Evolutionary conservation across 2,329 filamentous ascomycete genomes (phyloP).

Genomic region (Ascochyta fabae): DNA sequence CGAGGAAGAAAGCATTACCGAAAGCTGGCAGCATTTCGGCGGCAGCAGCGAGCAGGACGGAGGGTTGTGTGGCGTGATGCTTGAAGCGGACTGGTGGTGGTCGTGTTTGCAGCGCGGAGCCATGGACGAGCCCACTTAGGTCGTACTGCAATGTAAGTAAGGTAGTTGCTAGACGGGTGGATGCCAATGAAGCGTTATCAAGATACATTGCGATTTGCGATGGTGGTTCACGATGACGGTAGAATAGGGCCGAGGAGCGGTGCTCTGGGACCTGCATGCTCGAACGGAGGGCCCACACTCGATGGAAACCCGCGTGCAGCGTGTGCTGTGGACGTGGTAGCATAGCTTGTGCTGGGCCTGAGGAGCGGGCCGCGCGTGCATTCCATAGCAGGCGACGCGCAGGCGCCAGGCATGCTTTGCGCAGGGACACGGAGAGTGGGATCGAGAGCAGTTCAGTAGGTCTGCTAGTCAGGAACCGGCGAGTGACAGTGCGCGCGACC

Average conservation of each 20-base stretch:
- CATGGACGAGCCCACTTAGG: slow-evolving; percentile 3
- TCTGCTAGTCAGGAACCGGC: slow-evolving; percentile 18
- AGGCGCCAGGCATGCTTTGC: no score
- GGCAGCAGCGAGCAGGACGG: not conserved
- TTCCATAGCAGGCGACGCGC: slow-evolving; percentile 8
- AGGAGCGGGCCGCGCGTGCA: slow-evolving; percentile 12
- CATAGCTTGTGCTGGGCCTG: not conserved
- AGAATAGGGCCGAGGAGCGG: slow-evolving; percentile 6
- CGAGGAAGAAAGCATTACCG: slow-evolving; percentile 9
- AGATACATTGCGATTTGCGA: slow-evolving; percentile 15
- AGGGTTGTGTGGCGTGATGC: slow-evolving; percentile 9
- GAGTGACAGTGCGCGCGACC: slow-evolving; percentile 10
- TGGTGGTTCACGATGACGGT: slow-evolving; percentile 2
- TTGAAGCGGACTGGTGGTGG: not conserved
- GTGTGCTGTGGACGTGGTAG: not conserved
- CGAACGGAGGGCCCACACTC: not conserved
- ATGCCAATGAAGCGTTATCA: slow-evolving; percentile 15
- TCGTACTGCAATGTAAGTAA: slow-evolving; percentile 2
- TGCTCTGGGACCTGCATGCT: slow-evolving; percentile 1
- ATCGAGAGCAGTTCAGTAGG: no score
- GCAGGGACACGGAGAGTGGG: no score
- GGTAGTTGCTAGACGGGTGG: not conserved
- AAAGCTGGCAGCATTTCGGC: slow-evolving; percentile 8
- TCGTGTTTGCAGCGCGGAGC: not conserved
- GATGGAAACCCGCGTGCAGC: not conserved